Evolutionary conservation across 2,329 filamentous ascomycete genomes (phyloP), one percentile per base, ranked within the genome.

Genomic region (Chrysosphaeria jannelii): DNA sequence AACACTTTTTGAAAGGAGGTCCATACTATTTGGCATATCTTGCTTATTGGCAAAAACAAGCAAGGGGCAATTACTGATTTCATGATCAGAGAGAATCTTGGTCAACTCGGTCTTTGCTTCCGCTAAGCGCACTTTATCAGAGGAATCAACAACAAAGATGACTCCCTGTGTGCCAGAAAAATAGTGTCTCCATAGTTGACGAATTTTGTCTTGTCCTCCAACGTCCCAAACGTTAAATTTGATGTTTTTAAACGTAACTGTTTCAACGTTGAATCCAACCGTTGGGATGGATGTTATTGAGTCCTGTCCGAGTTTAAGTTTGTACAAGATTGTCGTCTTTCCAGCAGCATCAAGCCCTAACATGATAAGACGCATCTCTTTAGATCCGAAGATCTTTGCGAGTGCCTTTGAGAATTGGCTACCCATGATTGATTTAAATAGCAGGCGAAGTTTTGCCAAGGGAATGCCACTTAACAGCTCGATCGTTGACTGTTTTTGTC

Each of bases 181-280:
- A 54, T 93, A 93, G 55, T 93, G 81, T 49, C 81, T 68, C 81
- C 81, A 93, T 30, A 93, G 54, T 31, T 81, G 81, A 34, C 81
- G 63, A 41, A 93, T 93, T 67, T 93, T 93, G 60, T 93, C 81
- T 57, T 93, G 81, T 33, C 81, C 81, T 47, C 81, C 81, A 29
- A 93, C 81, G 53, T 93, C 81, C 81, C 81, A 93, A 32, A 93
- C 81, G 39, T 88, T 93, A 57, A 93, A 93, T 50, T 91, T 88
- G 49, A 91, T 79, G 47, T 93, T 93, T 61, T 91, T 91, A 57
- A 90, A 91, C 35, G 79, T 88, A 39, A 93, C 79, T 4, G 78
- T 89, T 57, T 93, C 81, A 47, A 93, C 85, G 59, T 93, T 93
- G 61, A 93, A 93, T 36, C 81, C 85, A 37, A 97, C 85, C 16